phyloP scores from a whole-genome alignment of 805 yeast genomes.

The Kockiozyma suomiensis region DNA sequence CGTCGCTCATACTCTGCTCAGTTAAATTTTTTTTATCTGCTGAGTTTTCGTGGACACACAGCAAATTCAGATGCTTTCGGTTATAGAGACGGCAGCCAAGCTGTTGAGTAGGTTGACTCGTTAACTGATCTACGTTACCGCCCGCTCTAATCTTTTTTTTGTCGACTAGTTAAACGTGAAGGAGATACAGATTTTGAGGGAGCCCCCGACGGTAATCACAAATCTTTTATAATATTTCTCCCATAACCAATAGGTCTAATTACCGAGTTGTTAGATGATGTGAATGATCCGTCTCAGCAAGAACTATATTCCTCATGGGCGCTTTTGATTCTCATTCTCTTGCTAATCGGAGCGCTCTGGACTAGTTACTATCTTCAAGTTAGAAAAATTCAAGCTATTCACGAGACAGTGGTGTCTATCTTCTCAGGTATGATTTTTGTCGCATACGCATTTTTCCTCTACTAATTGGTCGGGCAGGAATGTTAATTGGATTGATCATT shows the following conservation, averaged over 20 bases:
- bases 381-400: conserved; percentile 87
- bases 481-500: conserved; percentile 81
- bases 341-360: conserved; percentile 89
- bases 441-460: not conserved
- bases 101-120: not conserved
- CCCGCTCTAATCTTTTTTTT: not conserved
- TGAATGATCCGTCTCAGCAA: conserved; percentile 79
- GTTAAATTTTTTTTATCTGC: too few relatives aligned
- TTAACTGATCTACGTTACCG: not conserved
- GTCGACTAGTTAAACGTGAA: conserved; percentile 8
- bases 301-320: conserved; percentile 99
- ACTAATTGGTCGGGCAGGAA: conserved; percentile 11
- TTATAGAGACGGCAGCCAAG: not conserved
- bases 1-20: not conserved
- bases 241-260: not conserved
- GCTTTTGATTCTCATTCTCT: conserved; percentile 74
- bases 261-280: conserved; percentile 13
- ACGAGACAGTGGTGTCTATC: conserved; percentile 93
- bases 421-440: conserved; percentile 70
- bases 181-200: conserved; percentile 19
- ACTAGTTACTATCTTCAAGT: conserved; percentile 91
- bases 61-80: conserved; percentile 2
- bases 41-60: too few relatives aligned
- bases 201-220: conserved; percentile 12
- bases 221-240: too few relatives aligned